Base-by-base conservation (phyloP, 306 rosid species). In the Macrotyloma uniflorum region DNA sequence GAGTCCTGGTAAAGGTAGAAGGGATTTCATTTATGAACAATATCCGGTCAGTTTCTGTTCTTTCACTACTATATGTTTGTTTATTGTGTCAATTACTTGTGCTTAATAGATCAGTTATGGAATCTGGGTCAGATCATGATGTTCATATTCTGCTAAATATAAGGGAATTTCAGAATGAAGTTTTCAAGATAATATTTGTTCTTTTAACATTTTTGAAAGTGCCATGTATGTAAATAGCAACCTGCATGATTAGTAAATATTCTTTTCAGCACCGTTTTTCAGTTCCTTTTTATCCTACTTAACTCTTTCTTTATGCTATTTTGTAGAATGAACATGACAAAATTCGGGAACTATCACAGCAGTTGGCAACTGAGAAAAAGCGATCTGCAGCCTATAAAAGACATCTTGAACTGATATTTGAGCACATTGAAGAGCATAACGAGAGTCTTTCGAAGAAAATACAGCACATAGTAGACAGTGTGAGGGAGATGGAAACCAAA, bases 391-490 rank as follows among this genome's bases (percentile, higher is more conserved):
- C 88, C 2, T 93, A 95, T 82, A 95, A 93, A 87, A 93, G 98
- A 84, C 99, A 93, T 80, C 91, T 95, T 57, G 99, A 95, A 75
- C 79, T 91, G 80, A 77, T 95, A 79, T 93, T 95, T 35, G 98
- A 91, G 88, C 96, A 91, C 76, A 91, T 93, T 13, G 98, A 91
- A 18, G 94, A 95, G 87, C 97, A 89, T 83, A 95, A 95, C 66
- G 88, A 89, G 80, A 88, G 78, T 83, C 86, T 95, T 64, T 89
- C 99, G 36, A 93, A 87, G 84, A 95, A 86, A 94, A 87, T 93
- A 79, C 98, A 91, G 79, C 89, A 91, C 87, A 85, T 91, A 71
- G 98, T 95, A 75, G 93, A 88, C 26, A 91, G 83, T 83, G 98
- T 95, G 85, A 91, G 90, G 84, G 91, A 90, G 80, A 79, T 91